phyloP scores from a whole-genome alignment of 345 rosid species.

The Ceriops tagal region DNA sequence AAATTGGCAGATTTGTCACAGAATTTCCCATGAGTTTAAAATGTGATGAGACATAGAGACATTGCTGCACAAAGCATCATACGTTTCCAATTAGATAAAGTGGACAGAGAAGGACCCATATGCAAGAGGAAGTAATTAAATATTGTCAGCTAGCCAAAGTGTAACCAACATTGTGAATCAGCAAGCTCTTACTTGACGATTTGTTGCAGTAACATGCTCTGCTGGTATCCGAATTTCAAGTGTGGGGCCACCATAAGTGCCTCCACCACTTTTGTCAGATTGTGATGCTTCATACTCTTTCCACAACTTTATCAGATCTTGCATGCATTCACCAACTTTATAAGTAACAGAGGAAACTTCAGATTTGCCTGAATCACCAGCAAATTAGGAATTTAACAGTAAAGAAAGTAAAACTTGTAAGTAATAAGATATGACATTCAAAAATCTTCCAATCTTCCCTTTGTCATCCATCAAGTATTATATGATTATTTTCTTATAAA shows the following conservation, averaged over 20 bases:
- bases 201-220: constrained; percentile 97
- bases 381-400: constrained; percentile 15
- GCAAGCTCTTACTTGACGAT: constrained; percentile 78
- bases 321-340: constrained; percentile 99
- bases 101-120: neutral
- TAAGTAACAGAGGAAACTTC: constrained; percentile 83
- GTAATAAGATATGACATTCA: neutral
- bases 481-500: neutral
- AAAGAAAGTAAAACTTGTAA: neutral
- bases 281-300: constrained; percentile 71
- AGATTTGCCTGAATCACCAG: constrained; percentile 71
- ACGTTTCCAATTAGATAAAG: neutral
- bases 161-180: constrained; percentile 10
- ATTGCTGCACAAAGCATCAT: neutral
- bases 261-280: constrained; percentile 67
- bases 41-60: neutral
- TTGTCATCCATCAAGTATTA: neutral
- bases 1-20: neutral
- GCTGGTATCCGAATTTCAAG: constrained; percentile 96
- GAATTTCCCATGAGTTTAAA: neutral
- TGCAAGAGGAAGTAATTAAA: neutral
- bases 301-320: constrained; percentile 94
- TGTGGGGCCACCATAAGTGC: constrained; percentile 69
- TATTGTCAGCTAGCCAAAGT: neutral
- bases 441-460: neutral